A percentile compares a stretch with the other conserved stretches of the same genome.
These are phyloP conservation scores for Monosporascus sp. DNA, from an alignment of 2,329 filamentous ascomycete species.

Conservation along the genomic window DNA sequence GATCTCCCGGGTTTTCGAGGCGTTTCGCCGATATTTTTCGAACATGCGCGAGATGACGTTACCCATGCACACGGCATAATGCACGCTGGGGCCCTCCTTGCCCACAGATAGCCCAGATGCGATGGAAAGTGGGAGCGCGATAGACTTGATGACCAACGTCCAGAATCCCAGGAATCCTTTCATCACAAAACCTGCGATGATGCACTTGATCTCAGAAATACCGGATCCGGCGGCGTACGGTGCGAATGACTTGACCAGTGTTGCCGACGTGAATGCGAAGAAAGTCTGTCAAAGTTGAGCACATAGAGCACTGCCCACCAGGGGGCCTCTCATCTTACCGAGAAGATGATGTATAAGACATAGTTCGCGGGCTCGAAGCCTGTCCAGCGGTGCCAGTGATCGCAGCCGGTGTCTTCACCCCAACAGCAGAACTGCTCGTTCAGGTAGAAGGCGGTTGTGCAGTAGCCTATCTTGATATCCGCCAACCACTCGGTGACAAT, in stretches of 20 bases:
- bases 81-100: constrained; percentile 97
- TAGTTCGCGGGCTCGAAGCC: constrained; percentile 76
- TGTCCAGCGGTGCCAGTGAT: constrained; percentile 88
- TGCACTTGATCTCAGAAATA: constrained; percentile 98
- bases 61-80: constrained; percentile 95
- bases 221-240: constrained; percentile 95
- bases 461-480: constrained; percentile 94
- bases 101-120: constrained; percentile 91
- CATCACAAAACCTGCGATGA: constrained; percentile 98
- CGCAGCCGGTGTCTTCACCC: constrained; percentile 86
- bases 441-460: constrained; percentile 90
- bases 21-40: constrained; percentile 85
- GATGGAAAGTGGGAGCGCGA: constrained; percentile 86
- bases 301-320: constrained; percentile 4
- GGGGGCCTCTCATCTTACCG: constrained; percentile 43
- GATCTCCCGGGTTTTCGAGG: constrained; percentile 91
- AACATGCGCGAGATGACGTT: constrained; percentile 95
- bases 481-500: constrained; percentile 96
- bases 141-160: constrained; percentile 90
- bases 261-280: constrained; percentile 78
- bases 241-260: constrained; percentile 83
- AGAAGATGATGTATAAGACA: constrained; percentile 80
- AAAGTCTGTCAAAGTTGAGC: constrained; percentile 45
- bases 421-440: constrained; percentile 98
- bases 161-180: constrained; percentile 92